phyloP scores from a whole-genome alignment of 2,329 filamentous ascomycete genomes.

The Periconia sp. region DNA sequence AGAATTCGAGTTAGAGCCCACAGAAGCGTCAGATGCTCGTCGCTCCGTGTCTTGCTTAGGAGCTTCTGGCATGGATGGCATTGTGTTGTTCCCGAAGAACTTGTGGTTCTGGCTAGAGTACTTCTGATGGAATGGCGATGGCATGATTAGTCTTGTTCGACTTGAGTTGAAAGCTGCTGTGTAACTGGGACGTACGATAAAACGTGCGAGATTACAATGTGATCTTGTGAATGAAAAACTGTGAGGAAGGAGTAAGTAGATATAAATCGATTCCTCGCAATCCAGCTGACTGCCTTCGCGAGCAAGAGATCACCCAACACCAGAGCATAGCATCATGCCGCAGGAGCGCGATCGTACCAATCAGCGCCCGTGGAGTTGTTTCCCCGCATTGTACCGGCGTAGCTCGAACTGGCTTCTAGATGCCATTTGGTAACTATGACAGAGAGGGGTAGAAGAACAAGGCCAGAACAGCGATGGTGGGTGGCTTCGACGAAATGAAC shows the following conservation, averaged over 20 bases:
- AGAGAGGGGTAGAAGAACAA: slow-evolving; percentile 12
- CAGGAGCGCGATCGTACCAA: slow-evolving; percentile 38
- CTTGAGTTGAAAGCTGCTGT: neutral
- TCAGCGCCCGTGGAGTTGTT: slow-evolving; percentile 23
- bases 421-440: slow-evolving; percentile 23
- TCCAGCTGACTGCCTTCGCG: slow-evolving; percentile 16
- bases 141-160: slow-evolving; percentile 23
- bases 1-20: slow-evolving; percentile 14
- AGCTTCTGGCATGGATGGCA: slow-evolving; percentile 35
- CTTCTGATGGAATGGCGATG: slow-evolving; percentile 43
- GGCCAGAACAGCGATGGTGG: neutral
- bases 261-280: slow-evolving; percentile 6
- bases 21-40: slow-evolving; percentile 34
- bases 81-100: slow-evolving; percentile 29
- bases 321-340: slow-evolving; percentile 37
- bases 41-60: slow-evolving; percentile 36
- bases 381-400: slow-evolving; percentile 34
- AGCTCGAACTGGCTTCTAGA: slow-evolving; percentile 24
- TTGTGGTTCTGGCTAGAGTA: slow-evolving; percentile 39
- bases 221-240: neutral
- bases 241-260: slow-evolving; percentile 12
- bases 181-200: neutral
- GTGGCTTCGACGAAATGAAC: neutral
- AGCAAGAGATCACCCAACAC: slow-evolving; percentile 22
- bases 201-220: neutral